Evolutionary conservation across 2,329 filamentous ascomycete genomes (phyloP), one percentile per base, ranked within the genome.

Genomic region (Trichoderma asperellum): DNA sequence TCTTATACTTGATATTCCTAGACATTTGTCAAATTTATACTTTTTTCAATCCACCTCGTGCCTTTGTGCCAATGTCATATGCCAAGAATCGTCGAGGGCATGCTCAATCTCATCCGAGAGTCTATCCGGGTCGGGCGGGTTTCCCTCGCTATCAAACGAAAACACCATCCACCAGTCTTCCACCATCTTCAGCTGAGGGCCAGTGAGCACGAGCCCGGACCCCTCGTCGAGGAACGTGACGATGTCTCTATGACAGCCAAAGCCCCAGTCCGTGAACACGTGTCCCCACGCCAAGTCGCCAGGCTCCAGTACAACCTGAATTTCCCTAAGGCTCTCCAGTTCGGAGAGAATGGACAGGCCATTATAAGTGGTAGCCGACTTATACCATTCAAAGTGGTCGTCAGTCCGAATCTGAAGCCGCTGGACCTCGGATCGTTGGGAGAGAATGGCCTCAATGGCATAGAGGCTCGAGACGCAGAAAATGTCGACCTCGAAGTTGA

Each of bases 381-480:
- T 21, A 12, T 60, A 60, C 57, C 35, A 60, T 21, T 60, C 57
- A 29, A 11, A 8, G 57, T 40, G 12, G 3, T 60, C 57, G 35
- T 43, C 24, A 43, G 57, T 60, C 35, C 14, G 35, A n/a, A 60
- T 60, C 16, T 29, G 21, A n/a, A 60, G 57, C 57, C 24, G 57
- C 35, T 60, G 57, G 57, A 43, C n/a, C 57, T 60, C 12, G 7
- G 24, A 43, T 29, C 24, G 35, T 8, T 60, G 35, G 14, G 57
- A 60, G 57, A 43, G 2, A 18, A 59, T 18, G 34, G 27, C 35
- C 8, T 5, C 7, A 43, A 59, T n/a, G 35, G 35, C 35, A 2
- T 43, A 43, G 35, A 60, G 57, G 35, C 37, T 60, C 14, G 57
- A 43, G 35, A 60, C 35, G 57, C 57, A 43, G 35, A 60, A 60